phyloP scores from a whole-genome alignment of 306 rosid genomes.

The Trifolium repens region DNA sequence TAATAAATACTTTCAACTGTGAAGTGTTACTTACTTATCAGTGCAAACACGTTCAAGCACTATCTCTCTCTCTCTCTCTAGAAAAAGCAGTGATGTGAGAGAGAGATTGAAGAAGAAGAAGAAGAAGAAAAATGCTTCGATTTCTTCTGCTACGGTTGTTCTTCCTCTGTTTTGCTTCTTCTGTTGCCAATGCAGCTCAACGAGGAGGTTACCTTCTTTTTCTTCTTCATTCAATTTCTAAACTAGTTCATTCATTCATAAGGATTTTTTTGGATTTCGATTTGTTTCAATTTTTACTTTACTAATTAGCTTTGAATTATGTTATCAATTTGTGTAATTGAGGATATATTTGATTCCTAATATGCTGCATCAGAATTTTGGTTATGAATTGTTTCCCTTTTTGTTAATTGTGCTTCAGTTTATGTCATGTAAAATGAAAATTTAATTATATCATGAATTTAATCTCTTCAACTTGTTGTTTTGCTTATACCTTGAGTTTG shows the following conservation, averaged over 20 bases:
- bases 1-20: constrained; percentile 33
- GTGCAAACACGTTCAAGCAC: constrained; percentile 49
- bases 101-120: neutral
- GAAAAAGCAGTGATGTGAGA: constrained; percentile 38
- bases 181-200: constrained; percentile 49
- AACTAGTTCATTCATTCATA: neutral
- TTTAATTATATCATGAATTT: neutral
- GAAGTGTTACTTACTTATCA: neutral
- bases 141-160: constrained; percentile 58
- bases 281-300: constrained; percentile 40
- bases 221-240: constrained; percentile 10
- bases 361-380: no score
- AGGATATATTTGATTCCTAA: constrained; percentile 6
- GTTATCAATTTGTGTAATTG: constrained; percentile 22
- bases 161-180: constrained; percentile 48
- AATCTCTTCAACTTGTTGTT: constrained; percentile 25
- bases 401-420: neutral
- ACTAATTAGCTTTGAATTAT: constrained; percentile 22
- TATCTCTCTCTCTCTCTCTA: constrained; percentile 41
- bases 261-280: constrained; percentile 34
- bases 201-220: constrained; percentile 55
- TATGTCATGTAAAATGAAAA: constrained; percentile 3
- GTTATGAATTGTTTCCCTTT: no score
- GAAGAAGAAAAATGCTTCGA: constrained; percentile 53
- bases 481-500: constrained; percentile 13